Evolutionary conservation across 2,329 filamentous ascomycete genomes (phyloP).

Genomic region (Exophiala spinifera): DNA sequence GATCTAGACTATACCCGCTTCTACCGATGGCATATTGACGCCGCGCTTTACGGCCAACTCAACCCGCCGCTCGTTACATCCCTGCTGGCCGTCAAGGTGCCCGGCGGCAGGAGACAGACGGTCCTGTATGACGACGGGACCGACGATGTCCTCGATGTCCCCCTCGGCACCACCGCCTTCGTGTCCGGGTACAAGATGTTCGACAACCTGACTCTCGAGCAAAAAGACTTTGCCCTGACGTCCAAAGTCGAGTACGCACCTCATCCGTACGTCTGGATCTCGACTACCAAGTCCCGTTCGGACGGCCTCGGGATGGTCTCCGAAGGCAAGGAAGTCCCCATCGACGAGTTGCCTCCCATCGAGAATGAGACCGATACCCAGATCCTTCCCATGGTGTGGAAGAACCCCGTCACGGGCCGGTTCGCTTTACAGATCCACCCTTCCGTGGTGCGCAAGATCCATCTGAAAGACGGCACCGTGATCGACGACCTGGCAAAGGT

Average conservation of each 20-base stretch:
- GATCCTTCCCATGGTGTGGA: constrained; percentile 73
- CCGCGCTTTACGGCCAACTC: constrained; percentile 52
- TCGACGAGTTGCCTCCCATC: constrained; percentile 61
- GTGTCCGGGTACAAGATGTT: constrained; percentile 70
- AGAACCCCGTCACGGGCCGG: constrained; percentile 67
- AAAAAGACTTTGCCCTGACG: constrained; percentile 64
- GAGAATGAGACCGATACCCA: constrained; percentile 63
- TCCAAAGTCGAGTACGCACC: constrained; percentile 72
- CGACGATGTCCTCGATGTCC: constrained; percentile 62
- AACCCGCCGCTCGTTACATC: constrained; percentile 72
- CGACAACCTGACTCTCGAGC: constrained; percentile 60
- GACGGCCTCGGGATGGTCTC: constrained; percentile 70
- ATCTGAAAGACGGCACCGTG: constrained; percentile 63
- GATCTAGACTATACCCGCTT: constrained; percentile 53
- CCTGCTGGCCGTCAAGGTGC: constrained; percentile 70
- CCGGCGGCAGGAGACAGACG: constrained; percentile 62
- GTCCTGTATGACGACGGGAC: constrained; percentile 71
- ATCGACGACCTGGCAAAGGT: constrained; percentile 67
- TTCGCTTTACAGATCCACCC: constrained; percentile 73
- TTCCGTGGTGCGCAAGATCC: constrained; percentile 66
- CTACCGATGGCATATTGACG: constrained; percentile 51
- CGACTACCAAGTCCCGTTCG: constrained; percentile 60
- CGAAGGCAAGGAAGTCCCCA: constrained; percentile 60
- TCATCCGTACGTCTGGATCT: constrained; percentile 83
- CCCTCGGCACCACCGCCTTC: constrained; percentile 74